Evolutionary conservation across 345 rosid species (phyloP).

Genomic region (Salix exigua): DNA sequence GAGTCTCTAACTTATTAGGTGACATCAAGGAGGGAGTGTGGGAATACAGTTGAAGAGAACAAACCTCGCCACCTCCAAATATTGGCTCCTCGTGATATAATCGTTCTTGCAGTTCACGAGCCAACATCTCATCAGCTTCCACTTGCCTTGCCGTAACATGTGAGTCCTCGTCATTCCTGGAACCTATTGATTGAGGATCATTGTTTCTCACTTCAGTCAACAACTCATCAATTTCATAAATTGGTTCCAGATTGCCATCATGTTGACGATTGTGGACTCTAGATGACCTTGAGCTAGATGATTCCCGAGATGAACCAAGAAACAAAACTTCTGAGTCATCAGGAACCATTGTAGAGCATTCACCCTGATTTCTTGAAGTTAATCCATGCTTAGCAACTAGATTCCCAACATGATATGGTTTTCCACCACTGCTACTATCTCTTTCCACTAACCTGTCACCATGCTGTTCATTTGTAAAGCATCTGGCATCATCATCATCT

Average conservation of each 20-base stretch:
- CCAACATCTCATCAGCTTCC: constrained; percentile 86
- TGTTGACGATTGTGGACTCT: constrained; percentile 33
- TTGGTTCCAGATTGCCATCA: constrained; percentile 27
- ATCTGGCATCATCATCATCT: constrained; percentile 18
- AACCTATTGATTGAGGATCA: constrained; percentile 19
- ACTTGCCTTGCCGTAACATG: constrained; percentile 68
- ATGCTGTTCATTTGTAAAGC: constrained; percentile 18
- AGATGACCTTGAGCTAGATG: constrained; percentile 54
- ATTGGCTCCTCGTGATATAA: constrained; percentile 54
- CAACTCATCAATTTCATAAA: constrained; percentile 43
- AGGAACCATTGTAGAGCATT: constrained; percentile 30
- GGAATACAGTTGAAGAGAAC: constrained; percentile 5
- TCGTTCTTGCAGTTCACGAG: constrained; percentile 88
- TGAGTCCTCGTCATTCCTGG: constrained; percentile 33
- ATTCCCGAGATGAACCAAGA: constrained; percentile 54
- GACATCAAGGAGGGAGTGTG: not conserved
- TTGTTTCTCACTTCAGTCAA: constrained; percentile 37
- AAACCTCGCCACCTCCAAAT: constrained; percentile 46
- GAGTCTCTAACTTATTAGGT: constrained; percentile 2
- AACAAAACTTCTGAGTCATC: constrained; percentile 43
- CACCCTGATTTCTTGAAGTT: constrained; percentile 38
- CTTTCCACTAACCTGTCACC: constrained; percentile 20
- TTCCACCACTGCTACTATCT: constrained; percentile 24
- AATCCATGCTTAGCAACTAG: constrained; percentile 8
- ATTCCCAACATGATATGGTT: constrained; percentile 11